Evolutionary conservation across 495 filamentous ascomycete species (phyloP).

Genomic region (Penicillium turbatum): DNA sequence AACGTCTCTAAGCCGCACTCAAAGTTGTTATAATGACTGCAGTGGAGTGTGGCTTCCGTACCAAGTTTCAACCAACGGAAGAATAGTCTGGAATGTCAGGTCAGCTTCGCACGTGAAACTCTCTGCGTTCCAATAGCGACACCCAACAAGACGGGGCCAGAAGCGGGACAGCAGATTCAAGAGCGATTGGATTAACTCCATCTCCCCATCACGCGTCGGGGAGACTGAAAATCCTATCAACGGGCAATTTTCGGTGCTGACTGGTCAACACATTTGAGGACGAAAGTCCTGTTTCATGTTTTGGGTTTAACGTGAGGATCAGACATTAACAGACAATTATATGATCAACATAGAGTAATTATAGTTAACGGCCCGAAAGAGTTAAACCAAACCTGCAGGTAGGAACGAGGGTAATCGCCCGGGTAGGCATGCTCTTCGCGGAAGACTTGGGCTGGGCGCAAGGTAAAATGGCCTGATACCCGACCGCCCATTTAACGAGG

Average conservation of each 20-base stretch:
- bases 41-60: slow-evolving; percentile 14
- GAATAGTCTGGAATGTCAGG: not conserved
- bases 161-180: not conserved
- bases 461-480: not conserved
- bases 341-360: not conserved
- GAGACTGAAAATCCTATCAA: not conserved
- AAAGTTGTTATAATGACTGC: slow-evolving; percentile 15
- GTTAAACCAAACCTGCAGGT: not conserved
- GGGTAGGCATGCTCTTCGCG: not conserved
- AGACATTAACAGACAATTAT: not conserved
- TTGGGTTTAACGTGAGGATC: not conserved
- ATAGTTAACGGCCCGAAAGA: not conserved
- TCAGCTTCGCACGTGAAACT: not conserved
- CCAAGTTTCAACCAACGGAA: not conserved
- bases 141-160: not conserved
- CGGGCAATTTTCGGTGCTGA: slow-evolving; percentile 2
- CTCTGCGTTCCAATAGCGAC: not conserved
- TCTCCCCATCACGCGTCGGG: slow-evolving; percentile 8
- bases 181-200: slow-evolving; percentile 4
- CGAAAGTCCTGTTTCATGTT: not conserved
- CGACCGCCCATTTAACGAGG: slow-evolving; percentile 5
- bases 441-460: not conserved
- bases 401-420: not conserved
- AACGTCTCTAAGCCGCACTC: not conserved
- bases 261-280: slow-evolving; percentile 4